Conservation (phyloP, 2,329 filamentous ascomycete genomes). For the Huntiella moniliformis region DNA sequence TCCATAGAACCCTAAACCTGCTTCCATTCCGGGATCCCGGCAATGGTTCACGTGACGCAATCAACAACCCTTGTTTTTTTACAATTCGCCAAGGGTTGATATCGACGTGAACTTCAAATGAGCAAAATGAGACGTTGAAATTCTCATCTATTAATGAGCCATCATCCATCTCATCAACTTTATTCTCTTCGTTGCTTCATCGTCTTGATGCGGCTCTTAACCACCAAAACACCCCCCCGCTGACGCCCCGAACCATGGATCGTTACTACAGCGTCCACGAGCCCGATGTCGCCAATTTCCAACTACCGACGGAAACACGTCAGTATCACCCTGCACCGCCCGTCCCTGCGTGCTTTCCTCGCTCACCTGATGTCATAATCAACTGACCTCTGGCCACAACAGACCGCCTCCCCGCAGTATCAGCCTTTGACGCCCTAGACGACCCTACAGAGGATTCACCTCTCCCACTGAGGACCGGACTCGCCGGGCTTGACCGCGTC, state of each 20-base stretch:
- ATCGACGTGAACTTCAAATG: no score
- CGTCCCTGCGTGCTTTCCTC: not conserved
- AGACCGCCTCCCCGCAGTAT: slow-evolving; percentile 64
- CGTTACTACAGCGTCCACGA: slow-evolving; percentile 38
- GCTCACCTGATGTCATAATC: not conserved
- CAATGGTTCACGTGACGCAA: no score
- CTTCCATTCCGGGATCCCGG: no score
- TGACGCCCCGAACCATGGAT: slow-evolving; percentile 25
- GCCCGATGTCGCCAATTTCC: slow-evolving; percentile 42
- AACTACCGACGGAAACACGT: slow-evolving; percentile 30
- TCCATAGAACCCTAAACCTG: no score
- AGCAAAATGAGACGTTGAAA: no score
- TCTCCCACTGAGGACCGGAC: slow-evolving; percentile 35
- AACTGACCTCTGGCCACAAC: not conserved
- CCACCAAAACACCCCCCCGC: no score
- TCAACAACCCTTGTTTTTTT: no score
- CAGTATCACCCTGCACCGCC: slow-evolving; percentile 15
- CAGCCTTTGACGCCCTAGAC: slow-evolving; percentile 52
- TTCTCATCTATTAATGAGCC: no score
- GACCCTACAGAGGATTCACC: slow-evolving; percentile 31
- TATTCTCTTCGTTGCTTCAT: no score
- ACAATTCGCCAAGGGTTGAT: no score
- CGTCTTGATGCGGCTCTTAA: no score
- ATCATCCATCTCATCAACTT: no score
- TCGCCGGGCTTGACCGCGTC: slow-evolving; percentile 31